Evolutionary conservation across 179 eudicot species (phyloP).

Genomic region (Actinidia chinensis): DNA sequence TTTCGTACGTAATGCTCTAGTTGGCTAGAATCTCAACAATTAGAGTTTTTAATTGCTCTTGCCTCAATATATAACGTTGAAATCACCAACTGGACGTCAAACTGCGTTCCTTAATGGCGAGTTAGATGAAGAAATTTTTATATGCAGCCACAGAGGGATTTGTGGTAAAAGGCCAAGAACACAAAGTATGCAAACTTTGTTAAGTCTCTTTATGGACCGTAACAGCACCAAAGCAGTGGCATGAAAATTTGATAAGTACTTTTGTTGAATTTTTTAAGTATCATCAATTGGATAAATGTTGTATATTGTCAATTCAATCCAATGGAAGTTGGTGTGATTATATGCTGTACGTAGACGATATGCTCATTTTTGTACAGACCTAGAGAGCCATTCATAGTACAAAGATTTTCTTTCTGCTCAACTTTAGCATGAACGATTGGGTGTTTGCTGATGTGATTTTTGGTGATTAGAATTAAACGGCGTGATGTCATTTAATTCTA

Average conservation of each 20-base stretch:
- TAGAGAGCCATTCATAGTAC: neutral
- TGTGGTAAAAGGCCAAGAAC: neutral
- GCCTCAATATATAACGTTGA: too few relatives aligned
- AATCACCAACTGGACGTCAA: too few relatives aligned
- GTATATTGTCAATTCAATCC: neutral
- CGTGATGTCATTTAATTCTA: neutral
- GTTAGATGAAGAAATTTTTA: slow-evolving; percentile 2
- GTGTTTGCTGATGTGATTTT: neutral
- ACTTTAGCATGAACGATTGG: neutral
- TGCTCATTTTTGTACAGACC: neutral
- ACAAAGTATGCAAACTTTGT: neutral
- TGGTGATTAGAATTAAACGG: neutral
- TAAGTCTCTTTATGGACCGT: neutral
- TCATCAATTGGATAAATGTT: too few relatives aligned
- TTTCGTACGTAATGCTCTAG: neutral
- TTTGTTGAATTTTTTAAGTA: too few relatives aligned
- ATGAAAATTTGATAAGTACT: too few relatives aligned
- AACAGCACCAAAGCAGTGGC: too few relatives aligned
- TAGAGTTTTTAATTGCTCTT: neutral
- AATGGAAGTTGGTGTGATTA: neutral
- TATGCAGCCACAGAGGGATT: neutral
- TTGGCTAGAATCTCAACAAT: neutral
- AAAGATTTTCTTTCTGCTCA: neutral
- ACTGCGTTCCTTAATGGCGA: too few relatives aligned
- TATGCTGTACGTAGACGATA: neutral